Evolutionary conservation across 805 yeast genomes (phyloP).

Genomic region (Nakazawaea laoshanensis): DNA sequence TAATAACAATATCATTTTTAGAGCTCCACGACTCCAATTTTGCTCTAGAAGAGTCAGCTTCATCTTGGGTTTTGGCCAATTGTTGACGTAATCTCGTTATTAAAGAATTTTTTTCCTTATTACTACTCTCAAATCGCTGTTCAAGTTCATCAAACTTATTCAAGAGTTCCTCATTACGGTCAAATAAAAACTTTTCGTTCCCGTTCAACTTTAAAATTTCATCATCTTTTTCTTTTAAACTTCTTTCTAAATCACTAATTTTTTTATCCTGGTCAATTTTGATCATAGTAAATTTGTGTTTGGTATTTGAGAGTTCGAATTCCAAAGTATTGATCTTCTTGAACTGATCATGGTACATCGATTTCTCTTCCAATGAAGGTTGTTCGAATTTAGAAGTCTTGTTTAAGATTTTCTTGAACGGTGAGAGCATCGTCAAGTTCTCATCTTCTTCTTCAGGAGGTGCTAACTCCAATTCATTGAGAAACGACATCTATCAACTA

Average conservation of each 20-base stretch:
- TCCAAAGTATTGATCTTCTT: slow-evolving; percentile 4
- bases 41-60: background rate
- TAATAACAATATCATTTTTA: background rate
- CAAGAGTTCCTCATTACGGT: slow-evolving; percentile 6
- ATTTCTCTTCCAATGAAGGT: background rate
- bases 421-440: slow-evolving; percentile 6
- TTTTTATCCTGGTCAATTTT: slow-evolving; percentile 6
- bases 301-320: slow-evolving; percentile 5
- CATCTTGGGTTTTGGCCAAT: slow-evolving; percentile 2
- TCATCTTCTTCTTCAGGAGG: background rate
- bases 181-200: slow-evolving; percentile 8
- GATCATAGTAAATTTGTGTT: slow-evolving; percentile 3
- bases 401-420: slow-evolving; percentile 6
- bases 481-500: too few relatives aligned
- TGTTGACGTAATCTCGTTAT: slow-evolving; percentile 1
- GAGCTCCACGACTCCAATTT: background rate
- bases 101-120: slow-evolving; percentile 1
- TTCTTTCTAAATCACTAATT: background rate
- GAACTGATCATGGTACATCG: slow-evolving; percentile 1
- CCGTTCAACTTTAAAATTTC: slow-evolving; percentile 3
- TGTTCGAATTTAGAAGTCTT: slow-evolving; percentile 4
- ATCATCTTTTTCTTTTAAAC: slow-evolving; percentile 3
- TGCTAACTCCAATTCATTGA: too few relatives aligned
- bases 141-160: background rate
- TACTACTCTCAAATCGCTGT: background rate